These are phyloP conservation scores for Leavenworthia alabamica DNA, from an alignment of 345 rosid species.

Conservation along the genomic window DNA sequence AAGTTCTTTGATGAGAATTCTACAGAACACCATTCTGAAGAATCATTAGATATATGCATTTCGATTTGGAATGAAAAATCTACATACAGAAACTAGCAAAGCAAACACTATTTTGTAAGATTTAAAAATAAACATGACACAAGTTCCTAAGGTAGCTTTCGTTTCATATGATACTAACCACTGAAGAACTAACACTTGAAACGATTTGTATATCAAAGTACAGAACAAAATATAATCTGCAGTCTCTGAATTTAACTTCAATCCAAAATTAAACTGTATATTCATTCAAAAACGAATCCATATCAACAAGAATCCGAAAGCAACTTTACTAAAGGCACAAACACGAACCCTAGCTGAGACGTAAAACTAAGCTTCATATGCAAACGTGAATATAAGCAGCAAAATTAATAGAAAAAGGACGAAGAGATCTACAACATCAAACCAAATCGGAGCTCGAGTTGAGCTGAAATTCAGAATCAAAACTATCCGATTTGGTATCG, in stretches of 20 bases:
- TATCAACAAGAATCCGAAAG: neutral
- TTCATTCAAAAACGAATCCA: neutral
- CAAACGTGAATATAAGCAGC: neutral
- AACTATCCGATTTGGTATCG: neutral
- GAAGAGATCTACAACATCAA: conserved; percentile 12
- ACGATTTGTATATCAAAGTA: too few relatives aligned
- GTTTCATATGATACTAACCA: neutral
- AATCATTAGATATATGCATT: neutral
- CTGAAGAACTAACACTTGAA: too few relatives aligned
- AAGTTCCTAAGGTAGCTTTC: neutral
- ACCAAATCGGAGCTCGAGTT: conserved; percentile 20
- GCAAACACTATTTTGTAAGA: neutral
- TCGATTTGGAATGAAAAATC: neutral
- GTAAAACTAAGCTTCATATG: conserved; percentile 6
- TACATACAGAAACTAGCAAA: neutral
- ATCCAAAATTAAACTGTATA: neutral
- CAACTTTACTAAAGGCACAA: conserved; percentile 36
- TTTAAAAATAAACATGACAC: neutral
- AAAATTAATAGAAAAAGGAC: neutral
- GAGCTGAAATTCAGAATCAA: conserved; percentile 11
- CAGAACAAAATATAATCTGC: neutral
- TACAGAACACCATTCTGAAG: neutral
- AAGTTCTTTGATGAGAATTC: neutral
- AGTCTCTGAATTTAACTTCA: conserved; percentile 10
- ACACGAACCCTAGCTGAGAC: conserved; percentile 32